phyloP scores from a whole-genome alignment of 768 basidiomycete species.

The Lactifluus pinguis region DNA sequence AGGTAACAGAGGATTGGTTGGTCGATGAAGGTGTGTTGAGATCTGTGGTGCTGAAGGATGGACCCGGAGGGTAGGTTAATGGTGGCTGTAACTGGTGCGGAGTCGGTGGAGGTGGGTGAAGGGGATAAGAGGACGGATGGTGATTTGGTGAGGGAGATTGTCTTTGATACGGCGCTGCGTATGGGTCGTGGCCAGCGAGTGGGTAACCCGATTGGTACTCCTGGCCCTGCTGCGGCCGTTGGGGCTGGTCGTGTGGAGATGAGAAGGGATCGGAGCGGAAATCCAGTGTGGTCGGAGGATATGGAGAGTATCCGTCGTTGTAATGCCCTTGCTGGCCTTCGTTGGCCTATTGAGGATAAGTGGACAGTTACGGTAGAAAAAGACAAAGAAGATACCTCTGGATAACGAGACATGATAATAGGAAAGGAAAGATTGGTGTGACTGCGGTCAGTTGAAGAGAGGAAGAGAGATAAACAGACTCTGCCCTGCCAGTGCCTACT shows the following conservation, averaged over 20 bases:
- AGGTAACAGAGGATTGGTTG: slow-evolving; percentile 10
- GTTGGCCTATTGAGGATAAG: slow-evolving; percentile 38
- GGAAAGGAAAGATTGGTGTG: neutral
- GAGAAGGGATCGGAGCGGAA: slow-evolving; percentile 36
- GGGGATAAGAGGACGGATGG: slow-evolving; percentile 8
- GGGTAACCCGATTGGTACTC: slow-evolving; percentile 17
- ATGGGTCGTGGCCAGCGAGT: slow-evolving; percentile 19
- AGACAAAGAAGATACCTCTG: slow-evolving; percentile 28
- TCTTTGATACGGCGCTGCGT: slow-evolving; percentile 11
- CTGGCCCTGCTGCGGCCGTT: slow-evolving; percentile 8
- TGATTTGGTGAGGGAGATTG: slow-evolving; percentile 24
- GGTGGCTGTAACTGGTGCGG: neutral
- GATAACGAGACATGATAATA: slow-evolving; percentile 33
- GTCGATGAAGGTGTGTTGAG: slow-evolving; percentile 6
- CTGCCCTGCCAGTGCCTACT: neutral
- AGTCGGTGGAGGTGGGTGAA: slow-evolving; percentile 10
- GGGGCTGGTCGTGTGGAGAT: slow-evolving; percentile 20
- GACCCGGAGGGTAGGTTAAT: neutral
- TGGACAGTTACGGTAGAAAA: neutral
- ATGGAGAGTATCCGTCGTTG: slow-evolving; percentile 57
- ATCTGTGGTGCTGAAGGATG: slow-evolving; percentile 12
- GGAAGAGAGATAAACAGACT: neutral
- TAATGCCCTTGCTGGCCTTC: slow-evolving; percentile 55
- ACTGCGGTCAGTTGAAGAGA: neutral
- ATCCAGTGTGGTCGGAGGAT: slow-evolving; percentile 29